phyloP scores from a whole-genome alignment of 2,329 filamentous ascomycete species.

The Whalleya microplaca region DNA sequence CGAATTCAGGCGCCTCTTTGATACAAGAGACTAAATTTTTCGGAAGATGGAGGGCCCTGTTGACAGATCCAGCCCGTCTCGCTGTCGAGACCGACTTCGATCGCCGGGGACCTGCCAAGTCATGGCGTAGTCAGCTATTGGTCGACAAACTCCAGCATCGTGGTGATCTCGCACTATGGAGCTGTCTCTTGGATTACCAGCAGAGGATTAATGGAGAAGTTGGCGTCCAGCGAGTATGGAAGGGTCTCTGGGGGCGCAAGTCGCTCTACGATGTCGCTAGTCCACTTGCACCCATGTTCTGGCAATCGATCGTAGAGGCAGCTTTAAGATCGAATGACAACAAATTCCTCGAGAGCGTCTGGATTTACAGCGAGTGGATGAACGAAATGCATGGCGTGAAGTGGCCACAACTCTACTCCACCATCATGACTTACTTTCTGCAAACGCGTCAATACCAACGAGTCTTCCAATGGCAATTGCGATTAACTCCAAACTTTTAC shows the following conservation, averaged over 20 bases:
- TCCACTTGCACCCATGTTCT: constrained; percentile 33
- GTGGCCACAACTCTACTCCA: constrained; percentile 57
- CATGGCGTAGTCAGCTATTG: constrained; percentile 25
- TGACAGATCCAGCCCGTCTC: constrained; percentile 32
- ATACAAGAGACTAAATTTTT: constrained; percentile 29
- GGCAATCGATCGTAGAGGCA: constrained; percentile 38
- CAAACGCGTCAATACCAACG: constrained; percentile 41
- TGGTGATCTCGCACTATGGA: constrained; percentile 38
- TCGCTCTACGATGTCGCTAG: constrained; percentile 31
- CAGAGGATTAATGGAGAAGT: constrained; percentile 35
- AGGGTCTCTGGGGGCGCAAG: constrained; percentile 39
- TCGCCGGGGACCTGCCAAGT: constrained; percentile 30
- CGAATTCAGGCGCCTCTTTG: constrained; percentile 13
- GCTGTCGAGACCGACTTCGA: constrained; percentile 38
- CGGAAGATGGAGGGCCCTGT: constrained; percentile 31
- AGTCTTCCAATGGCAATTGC: constrained; percentile 53
- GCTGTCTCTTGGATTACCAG: constrained; percentile 36
- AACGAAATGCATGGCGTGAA: constrained; percentile 40
- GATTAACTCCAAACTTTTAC: constrained; percentile 47
- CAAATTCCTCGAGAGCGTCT: constrained; percentile 40
- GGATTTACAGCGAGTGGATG: constrained; percentile 49
- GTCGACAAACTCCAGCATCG: constrained; percentile 33
- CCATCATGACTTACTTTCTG: constrained; percentile 49
- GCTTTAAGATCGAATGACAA: constrained; percentile 37
- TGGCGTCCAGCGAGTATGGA: constrained; percentile 36